Evolutionary conservation across 768 basidiomycete species (phyloP).

Genomic region (Piloderma croceum): DNA sequence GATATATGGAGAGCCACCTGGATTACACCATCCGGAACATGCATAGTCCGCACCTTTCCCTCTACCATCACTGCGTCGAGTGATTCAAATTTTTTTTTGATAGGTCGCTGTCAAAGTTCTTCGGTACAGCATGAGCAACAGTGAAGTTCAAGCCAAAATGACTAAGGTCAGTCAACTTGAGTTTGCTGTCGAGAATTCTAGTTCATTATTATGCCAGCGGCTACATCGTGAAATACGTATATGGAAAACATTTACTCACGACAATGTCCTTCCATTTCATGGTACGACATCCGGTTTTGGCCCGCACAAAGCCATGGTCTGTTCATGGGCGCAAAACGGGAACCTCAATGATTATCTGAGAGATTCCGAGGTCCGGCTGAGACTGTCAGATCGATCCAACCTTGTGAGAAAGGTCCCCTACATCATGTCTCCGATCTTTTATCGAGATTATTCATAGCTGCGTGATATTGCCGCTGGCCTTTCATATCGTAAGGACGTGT

Average conservation of each 20-base stretch:
- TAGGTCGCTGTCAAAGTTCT: too few species aligned
- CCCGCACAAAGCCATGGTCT: constrained; percentile 26
- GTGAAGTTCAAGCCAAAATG: too few species aligned
- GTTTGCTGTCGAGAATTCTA: too few species aligned
- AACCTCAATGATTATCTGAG: constrained; percentile 19
- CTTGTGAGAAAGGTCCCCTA: background rate
- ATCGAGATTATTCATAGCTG: constrained; percentile 2
- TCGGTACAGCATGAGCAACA: too few species aligned
- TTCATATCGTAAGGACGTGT: constrained; percentile 4
- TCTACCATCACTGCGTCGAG: too few species aligned
- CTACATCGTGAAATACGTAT: constrained; percentile 25
- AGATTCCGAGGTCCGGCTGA: background rate
- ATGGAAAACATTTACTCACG: constrained; percentile 26
- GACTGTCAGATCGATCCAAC: constrained; percentile 1
- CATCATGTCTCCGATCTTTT: background rate
- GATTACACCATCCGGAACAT: too few species aligned
- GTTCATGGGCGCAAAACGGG: constrained; percentile 28
- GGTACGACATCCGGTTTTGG: constrained; percentile 25
- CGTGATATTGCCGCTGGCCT: constrained; percentile 10
- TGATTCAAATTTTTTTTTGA: too few species aligned
- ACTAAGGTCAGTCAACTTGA: too few species aligned
- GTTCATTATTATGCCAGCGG: too few species aligned
- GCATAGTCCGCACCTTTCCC: too few species aligned
- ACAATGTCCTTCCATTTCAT: constrained; percentile 28
- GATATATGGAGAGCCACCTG: too few species aligned